Evolutionary conservation across 208 protist genomes (phyloP), one percentile per base, ranked within the genome.

Genomic region (Acanthamoeba castellanii): DNA sequence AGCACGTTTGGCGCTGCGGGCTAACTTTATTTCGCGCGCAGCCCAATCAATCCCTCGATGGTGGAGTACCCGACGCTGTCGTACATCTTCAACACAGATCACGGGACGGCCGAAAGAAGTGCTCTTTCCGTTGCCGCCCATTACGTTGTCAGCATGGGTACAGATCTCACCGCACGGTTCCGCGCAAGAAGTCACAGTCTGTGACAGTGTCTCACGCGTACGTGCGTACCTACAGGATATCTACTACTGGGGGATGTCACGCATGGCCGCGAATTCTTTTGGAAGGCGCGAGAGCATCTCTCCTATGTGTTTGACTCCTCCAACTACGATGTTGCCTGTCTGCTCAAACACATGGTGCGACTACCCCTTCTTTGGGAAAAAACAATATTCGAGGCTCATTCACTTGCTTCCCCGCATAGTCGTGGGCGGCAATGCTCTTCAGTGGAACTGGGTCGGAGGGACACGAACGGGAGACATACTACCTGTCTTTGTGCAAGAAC

Each of bases 281-380:
- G 8, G 18, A 57, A 64, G 34, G 81, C 81, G 1, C 20, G 81
- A 42, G 81, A 88, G 45, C 50, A 64, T 42, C 81, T 88, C n/a
- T 88, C 81, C 22, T 64, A 88, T 18, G 81, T 88, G 22, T 88
- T 88, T 20, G 81, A 88, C n/a, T 88, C 50, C 22, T 88, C 81
- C 27, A 52, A 64, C 50, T 88, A 88, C 50, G 81, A 88, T 64
- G 81, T 42, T 7, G 81, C 81, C 50, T 88, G 81, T 45, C 14
- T 88, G 50, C 30, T 88, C n/a, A 27, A 64, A 32, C 50, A 88
- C 52, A 61, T 88, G 81, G 81, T 88, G 13, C 50, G 0, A 3
- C 14, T 45, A 64, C n/a, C 27, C 37, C 25, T 34, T 25, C 74
- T 0, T 84, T 82, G 2, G 11, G 13, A 9, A 37, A 22, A 27